Conservation (phyloP, 176 grass and related monocot species). For the Areca catechu region DNA sequence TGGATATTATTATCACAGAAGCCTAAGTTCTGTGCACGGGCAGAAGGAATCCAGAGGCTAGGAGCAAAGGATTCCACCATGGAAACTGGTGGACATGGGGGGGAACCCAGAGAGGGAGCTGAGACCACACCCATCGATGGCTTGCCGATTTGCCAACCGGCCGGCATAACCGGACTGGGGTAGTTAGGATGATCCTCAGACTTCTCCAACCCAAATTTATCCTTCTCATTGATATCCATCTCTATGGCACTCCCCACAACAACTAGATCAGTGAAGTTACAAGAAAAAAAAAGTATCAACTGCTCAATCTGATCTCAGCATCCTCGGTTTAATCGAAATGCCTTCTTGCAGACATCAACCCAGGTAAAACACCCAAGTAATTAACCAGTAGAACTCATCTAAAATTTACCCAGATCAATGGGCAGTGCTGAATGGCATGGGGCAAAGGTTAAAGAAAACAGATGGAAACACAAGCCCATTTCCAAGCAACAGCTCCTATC, state of each 20-base stretch:
- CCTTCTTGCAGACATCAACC: no score
- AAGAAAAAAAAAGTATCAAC: no score
- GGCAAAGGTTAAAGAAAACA: background rate
- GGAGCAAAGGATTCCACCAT: slow-evolving; percentile 45
- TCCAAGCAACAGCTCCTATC: slow-evolving; percentile 1
- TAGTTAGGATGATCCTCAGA: slow-evolving; percentile 20
- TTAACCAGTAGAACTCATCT: no score
- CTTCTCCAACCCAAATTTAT: slow-evolving; percentile 44
- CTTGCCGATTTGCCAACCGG: no score
- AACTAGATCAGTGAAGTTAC: no score
- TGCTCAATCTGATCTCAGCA: no score
- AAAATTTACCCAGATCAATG: background rate
- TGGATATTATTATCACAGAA: slow-evolving; percentile 24
- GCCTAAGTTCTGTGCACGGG: slow-evolving; percentile 28
- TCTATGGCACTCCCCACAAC: background rate
- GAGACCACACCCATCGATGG: background rate
- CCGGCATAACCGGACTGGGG: no score
- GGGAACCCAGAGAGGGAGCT: slow-evolving; percentile 26
- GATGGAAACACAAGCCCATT: background rate
- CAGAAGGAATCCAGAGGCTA: slow-evolving; percentile 35
- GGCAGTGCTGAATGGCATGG: no score
- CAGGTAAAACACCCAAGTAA: no score
- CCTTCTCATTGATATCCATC: slow-evolving; percentile 43
- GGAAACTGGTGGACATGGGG: slow-evolving; percentile 23
- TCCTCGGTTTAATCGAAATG: no score